These are phyloP conservation scores for Mayamaea pseudoterrestris DNA, from an alignment of 108 stramenopile species.

Conservation along the genomic window DNA sequence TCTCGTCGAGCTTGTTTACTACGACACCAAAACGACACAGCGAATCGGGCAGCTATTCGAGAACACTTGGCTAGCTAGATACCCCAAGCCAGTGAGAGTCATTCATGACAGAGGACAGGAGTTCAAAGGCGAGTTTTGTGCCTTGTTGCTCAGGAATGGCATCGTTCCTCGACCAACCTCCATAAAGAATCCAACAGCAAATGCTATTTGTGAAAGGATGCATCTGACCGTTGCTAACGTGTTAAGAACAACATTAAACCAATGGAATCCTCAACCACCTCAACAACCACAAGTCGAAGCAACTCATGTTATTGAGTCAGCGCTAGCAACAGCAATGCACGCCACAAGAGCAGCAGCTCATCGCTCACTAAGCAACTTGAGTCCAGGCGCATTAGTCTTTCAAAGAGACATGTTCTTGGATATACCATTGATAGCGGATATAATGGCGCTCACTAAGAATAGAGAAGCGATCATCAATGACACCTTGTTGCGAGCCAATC, in stretches of 20 bases:
- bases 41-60: slow-evolving; percentile 19
- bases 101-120: slow-evolving; percentile 29
- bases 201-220: slow-evolving; percentile 29
- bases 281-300: slow-evolving; percentile 1
- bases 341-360: slow-evolving; percentile 12
- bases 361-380: slow-evolving; percentile 3
- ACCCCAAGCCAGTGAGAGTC: slow-evolving; percentile 17
- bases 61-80: slow-evolving; percentile 26
- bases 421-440: slow-evolving; percentile 22
- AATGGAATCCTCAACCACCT: slow-evolving; percentile 9
- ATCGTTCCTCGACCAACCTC: slow-evolving; percentile 21
- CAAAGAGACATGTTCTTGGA: slow-evolving; percentile 25
- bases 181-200: slow-evolving; percentile 25
- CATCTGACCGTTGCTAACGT: slow-evolving; percentile 22
- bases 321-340: slow-evolving; percentile 17
- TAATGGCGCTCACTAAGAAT: slow-evolving; percentile 2
- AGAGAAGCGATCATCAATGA: slow-evolving; percentile 10
- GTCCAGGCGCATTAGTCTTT: slow-evolving; percentile 28
- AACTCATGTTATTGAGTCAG: slow-evolving; percentile 19
- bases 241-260: slow-evolving; percentile 11
- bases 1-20: slow-evolving; percentile 7
- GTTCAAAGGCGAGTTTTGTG: slow-evolving; percentile 29
- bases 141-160: slow-evolving; percentile 9
- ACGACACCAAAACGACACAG: slow-evolving; percentile 9
- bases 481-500: slow-evolving; percentile 3